Base-by-base conservation (phyloP, 495 filamentous ascomycete species). In the Sordaria brevicollis region DNA sequence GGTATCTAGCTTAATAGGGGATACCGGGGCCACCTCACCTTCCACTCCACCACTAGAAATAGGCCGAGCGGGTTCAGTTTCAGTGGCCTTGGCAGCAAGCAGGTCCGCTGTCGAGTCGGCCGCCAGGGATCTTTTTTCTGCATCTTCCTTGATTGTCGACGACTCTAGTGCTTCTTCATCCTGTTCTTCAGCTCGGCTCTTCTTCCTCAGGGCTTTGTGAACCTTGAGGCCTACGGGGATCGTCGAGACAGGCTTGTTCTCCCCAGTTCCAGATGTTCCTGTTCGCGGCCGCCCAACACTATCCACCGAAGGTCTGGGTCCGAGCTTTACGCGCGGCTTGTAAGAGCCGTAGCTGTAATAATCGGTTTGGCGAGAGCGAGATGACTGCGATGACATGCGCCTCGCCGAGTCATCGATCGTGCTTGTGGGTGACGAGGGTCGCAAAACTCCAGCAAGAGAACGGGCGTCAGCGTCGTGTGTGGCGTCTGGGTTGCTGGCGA, bases 301-400 rank as follows among this genome's bases (percentile, higher is more conserved):
- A 72, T 96, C 93, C 31, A 90, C 81, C 4, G 91, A 92, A 66
- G 92, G 93, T 66, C 93, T 86, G 21, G 93, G 93, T 9, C 91
- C 93, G 34, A 94, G 86, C 75, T 93, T 96, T 69, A 95, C 88
- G 71, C 93, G 94, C 41, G 86, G 88, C 68, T 89, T 90, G 69
- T 87, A 86, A 21, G 80, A 82, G 62, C 85, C 80, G 43, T 84
- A 84, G 41, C 81, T 84, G 71, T 91, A 88, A 19, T 90, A 74
- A 57, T 94, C 92, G 10, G 85, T 86, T 29, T 62, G 49, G 49
- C 49, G 49, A 62, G 49, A 62, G 25, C 92, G 84, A 25, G 87
- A 81, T 11, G 91, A 90, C 72, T 92, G 89, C 0, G 90, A 89
- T 13, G 89, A 91, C 69, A 83, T 71, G 43, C 85, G 83, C 43